Conservation (phyloP, 2,329 filamentous ascomycete genomes). For the Alternaria longipes region DNA sequence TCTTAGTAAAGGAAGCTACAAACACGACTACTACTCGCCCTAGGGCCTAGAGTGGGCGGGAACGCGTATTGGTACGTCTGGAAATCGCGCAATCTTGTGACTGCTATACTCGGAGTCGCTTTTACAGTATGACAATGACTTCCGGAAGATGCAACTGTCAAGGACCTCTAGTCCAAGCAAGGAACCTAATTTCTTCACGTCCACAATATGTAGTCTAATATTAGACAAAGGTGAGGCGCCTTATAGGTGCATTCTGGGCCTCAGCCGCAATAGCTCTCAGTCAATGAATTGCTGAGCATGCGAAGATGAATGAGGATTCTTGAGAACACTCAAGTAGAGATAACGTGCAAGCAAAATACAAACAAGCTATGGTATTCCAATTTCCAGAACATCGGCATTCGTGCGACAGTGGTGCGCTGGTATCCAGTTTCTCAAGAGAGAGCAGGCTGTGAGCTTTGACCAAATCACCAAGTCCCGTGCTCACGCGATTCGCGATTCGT, state of each 20-base stretch:
- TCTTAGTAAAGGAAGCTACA: neutral
- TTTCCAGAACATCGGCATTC: neutral
- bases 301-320: neutral
- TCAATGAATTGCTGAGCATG: neutral
- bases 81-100: neutral
- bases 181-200: neutral
- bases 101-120: neutral
- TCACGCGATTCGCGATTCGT: conserved; percentile 35
- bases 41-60: neutral
- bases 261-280: neutral
- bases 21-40: neutral
- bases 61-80: neutral
- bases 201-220: neutral
- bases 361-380: neutral
- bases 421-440: neutral
- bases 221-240: neutral
- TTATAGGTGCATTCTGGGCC: neutral
- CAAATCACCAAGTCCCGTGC: conserved; percentile 38
- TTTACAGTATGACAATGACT: neutral
- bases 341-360: neutral
- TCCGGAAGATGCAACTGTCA: neutral
- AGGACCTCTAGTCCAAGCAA: neutral
- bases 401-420: neutral
- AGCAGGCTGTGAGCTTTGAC: conserved; percentile 12
- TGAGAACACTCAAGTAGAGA: neutral